Conservation (phyloP, 2,329 filamentous ascomycete species). For the Calycina marina region DNA sequence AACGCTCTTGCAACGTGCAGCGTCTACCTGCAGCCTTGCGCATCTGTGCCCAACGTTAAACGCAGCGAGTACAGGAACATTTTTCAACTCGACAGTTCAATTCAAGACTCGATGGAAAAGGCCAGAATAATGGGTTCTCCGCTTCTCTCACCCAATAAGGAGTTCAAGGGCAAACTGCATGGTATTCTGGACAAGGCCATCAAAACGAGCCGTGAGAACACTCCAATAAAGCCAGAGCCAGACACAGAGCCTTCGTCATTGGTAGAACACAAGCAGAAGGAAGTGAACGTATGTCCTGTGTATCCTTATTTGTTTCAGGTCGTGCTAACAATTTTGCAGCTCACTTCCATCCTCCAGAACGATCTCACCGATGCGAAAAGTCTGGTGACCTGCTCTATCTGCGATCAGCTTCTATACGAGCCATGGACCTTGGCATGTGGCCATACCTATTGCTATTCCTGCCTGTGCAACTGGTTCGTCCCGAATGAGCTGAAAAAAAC, state of each 20-base stretch:
- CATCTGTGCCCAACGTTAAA: too few species aligned
- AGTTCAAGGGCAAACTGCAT: too few species aligned
- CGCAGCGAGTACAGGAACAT: too few species aligned
- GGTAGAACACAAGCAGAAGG: too few species aligned
- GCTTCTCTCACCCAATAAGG: too few species aligned
- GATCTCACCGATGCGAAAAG: slow-evolving; percentile 47
- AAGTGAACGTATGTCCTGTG: slow-evolving; percentile 9
- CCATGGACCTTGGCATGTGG: slow-evolving; percentile 54
- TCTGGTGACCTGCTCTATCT: slow-evolving; percentile 53
- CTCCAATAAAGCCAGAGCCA: slow-evolving; percentile 4
- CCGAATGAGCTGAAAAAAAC: slow-evolving; percentile 40
- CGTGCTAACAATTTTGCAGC: slow-evolving; percentile 11
- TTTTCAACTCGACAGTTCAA: too few species aligned
- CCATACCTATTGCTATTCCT: slow-evolving; percentile 57
- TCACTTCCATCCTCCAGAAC: slow-evolving; percentile 18
- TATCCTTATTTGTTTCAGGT: not conserved
- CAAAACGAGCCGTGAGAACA: slow-evolving; percentile 5
- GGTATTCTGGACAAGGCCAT: too few species aligned
- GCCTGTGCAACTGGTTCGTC: slow-evolving; percentile 24
- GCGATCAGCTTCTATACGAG: slow-evolving; percentile 53
- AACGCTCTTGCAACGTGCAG: too few species aligned
- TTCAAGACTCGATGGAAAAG: too few species aligned
- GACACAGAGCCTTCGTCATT: slow-evolving; percentile 2
- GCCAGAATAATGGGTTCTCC: too few species aligned
- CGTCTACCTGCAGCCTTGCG: too few species aligned